A percentile compares a stretch with the other conserved stretches of the same genome.
Conservation (phyloP, 2,329 filamentous ascomycete genomes). For the Venturia pyrina region DNA sequence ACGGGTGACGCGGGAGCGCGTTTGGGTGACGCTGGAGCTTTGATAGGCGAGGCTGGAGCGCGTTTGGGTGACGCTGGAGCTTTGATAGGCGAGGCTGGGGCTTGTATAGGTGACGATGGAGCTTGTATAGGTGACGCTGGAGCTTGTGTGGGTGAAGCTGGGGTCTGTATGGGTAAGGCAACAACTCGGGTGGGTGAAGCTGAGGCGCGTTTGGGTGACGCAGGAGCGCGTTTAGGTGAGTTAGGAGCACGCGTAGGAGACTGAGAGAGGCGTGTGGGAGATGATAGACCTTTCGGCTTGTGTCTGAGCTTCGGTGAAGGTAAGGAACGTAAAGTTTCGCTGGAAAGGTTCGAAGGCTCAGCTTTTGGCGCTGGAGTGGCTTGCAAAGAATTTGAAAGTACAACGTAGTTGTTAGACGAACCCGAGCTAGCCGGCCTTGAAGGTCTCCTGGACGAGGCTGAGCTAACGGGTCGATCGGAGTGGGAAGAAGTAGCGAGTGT, state of each 20-base stretch:
- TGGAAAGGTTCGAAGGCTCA: neutral
- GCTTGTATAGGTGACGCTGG: neutral
- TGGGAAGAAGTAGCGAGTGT: slow-evolving; percentile 16
- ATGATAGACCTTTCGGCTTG: slow-evolving; percentile 16
- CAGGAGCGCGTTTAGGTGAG: neutral
- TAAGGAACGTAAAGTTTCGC: slow-evolving; percentile 1
- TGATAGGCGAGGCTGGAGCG: neutral
- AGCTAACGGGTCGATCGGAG: slow-evolving; percentile 15
- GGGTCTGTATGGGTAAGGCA: neutral
- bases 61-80: neutral
- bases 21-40: neutral
- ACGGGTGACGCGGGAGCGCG: neutral
- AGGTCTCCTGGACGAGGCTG: slow-evolving; percentile 18
- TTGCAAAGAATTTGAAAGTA: neutral
- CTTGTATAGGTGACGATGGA: neutral
- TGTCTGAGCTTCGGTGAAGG: neutral
- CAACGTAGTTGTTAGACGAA: slow-evolving; percentile 6
- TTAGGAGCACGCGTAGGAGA: neutral
- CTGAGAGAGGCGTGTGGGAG: neutral
- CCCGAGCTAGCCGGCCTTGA: slow-evolving; percentile 13
- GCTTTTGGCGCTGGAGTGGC: neutral
- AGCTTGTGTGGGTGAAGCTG: neutral
- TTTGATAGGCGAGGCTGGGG: neutral
- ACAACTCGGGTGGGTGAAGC: neutral
- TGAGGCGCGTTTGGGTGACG: neutral